Base-by-base conservation (phyloP, 2,329 filamentous ascomycete species). In the Colletotrichum lentis region DNA sequence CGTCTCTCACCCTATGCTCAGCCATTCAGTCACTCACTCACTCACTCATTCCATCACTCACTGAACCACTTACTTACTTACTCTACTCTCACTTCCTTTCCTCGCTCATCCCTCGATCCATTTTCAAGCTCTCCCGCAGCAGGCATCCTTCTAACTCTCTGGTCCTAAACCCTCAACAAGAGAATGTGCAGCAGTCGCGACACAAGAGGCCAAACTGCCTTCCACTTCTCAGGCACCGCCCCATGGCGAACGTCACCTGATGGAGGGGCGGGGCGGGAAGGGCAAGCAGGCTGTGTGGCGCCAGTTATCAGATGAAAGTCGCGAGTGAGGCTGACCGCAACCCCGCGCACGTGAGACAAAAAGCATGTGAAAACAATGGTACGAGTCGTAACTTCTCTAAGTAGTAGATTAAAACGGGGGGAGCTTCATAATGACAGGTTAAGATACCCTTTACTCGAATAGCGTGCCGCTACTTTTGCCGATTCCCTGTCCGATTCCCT, bases 241-340 rank as follows among this genome's bases (percentile, higher is more conserved):
- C 54, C 41, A 43, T 49, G 35, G 63, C 57, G 8, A 31, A 2
- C 8, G 46, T 64, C 54, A 59, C 60, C 61, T 44, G 47, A 65
- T 58, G 24, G 50, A 47, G 41, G 61, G 61, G 54, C 41, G 60
- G 35, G 24, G 18, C 41, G 55, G 49, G 61, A 54, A 57, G 20
- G 35, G n/a, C 37, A 67, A 31, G 35, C 24, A 55, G 64, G 31
- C 49, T 67, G 43, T 55, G 35, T 37, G 50, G 24, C 37, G 24
- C 35, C 37, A 24, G 43, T 20, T n/a, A 65, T 68, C 66, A 53
- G 66, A 69, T 37, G 49, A 61, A 66, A 61, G 52, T 49, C 61
- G 22, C 22, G 18, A 65, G 43, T 60, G 62, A 66, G 62, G 50
- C 62, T 53, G 62, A 57, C 56, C 24, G 53, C 16, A 37, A 27